Conservation (phyloP, 208 protist species). For the Porcisia hertigi region DNA sequence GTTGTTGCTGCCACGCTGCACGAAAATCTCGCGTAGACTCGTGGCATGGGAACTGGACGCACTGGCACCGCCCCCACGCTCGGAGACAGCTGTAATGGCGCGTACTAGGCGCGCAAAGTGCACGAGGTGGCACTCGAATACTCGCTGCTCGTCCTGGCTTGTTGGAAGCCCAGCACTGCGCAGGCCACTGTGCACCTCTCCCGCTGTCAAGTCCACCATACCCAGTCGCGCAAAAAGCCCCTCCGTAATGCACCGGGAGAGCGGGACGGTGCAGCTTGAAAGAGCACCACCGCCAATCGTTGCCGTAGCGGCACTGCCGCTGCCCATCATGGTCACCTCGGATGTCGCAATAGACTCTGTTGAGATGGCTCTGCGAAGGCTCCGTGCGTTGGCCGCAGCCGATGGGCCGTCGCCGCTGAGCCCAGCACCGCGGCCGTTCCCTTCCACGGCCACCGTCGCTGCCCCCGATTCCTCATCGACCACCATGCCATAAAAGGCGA, state of each 20-base stretch:
- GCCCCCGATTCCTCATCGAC: constrained; percentile 22
- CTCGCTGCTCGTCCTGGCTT: constrained; percentile 22
- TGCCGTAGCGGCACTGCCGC: constrained; percentile 6
- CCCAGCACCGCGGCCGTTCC: constrained; percentile 8
- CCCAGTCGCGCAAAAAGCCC: constrained; percentile 53
- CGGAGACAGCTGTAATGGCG: constrained; percentile 19
- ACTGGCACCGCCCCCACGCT: constrained; percentile 28
- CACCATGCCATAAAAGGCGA: constrained; percentile 61
- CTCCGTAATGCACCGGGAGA: constrained; percentile 51
- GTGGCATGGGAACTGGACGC: constrained; percentile 12
- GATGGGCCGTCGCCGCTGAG: not conserved
- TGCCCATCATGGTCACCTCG: constrained; percentile 17
- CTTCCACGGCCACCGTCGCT: constrained; percentile 12
- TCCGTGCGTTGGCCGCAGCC: not conserved
- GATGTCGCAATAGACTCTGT: constrained; percentile 22
- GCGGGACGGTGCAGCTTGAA: constrained; percentile 34
- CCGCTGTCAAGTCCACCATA: constrained; percentile 37
- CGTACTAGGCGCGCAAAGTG: constrained; percentile 37
- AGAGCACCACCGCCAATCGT: constrained; percentile 11
- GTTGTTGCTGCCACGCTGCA: constrained; percentile 23
- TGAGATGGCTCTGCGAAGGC: constrained; percentile 18
- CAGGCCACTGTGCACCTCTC: constrained; percentile 41
- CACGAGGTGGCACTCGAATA: constrained; percentile 29
- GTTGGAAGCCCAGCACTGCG: constrained; percentile 37
- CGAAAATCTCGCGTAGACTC: constrained; percentile 17